Evolutionary conservation across 2,329 filamentous ascomycete genomes (phyloP), one percentile per base, ranked within the genome.

Genomic region (Aspergillus pseudoglaucus): DNA sequence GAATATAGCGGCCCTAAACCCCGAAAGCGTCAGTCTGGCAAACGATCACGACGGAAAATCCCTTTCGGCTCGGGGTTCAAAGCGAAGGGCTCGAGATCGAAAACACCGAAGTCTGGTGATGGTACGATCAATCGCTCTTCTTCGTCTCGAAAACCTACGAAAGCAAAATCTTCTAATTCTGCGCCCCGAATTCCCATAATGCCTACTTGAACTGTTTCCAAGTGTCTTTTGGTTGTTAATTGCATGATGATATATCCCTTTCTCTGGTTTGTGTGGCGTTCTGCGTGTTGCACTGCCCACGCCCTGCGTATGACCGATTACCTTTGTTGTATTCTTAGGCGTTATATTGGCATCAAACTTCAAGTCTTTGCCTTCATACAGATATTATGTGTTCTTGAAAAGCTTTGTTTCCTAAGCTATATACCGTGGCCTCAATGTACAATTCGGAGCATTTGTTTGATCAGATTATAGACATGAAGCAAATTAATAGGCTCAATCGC

Each of bases 171-270:
- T 47, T 53, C 65, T 15, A 54, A 60, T 48, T 52, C 65, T 15
- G 53, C 59, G 23, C 47, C 58, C 37, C 53, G 54, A 18, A 69
- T 69, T 54, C 64, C 59, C 50, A 66, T 69, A 63, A 70, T 70
- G 67, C 67, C 67, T 37, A 53, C 65, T 30, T 70, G 53, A 66
- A 15, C n/a, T 41, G 35, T 27, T 35, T 49, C 4, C 3, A 17
- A 15, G 15, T 7, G 33, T n/a, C 6, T 35, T 35, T 35, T 17
- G 15, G 33, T 35, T 30, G 25, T 12, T 30, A 2, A 12, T 30
- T 30, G 4, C 25, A 35, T n/a, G 15, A 35, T 35, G 33, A 35
- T 35, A 35, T 35, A 35, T 35, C 15, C 15, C 15, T 3, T 35
- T 17, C 8, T 6, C 6, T 35, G 33, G 14, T 35, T 39, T 20